These are phyloP conservation scores for Annulohypoxylon bovei DNA, from an alignment of 495 filamentous ascomycete species.

Conservation along the genomic window DNA sequence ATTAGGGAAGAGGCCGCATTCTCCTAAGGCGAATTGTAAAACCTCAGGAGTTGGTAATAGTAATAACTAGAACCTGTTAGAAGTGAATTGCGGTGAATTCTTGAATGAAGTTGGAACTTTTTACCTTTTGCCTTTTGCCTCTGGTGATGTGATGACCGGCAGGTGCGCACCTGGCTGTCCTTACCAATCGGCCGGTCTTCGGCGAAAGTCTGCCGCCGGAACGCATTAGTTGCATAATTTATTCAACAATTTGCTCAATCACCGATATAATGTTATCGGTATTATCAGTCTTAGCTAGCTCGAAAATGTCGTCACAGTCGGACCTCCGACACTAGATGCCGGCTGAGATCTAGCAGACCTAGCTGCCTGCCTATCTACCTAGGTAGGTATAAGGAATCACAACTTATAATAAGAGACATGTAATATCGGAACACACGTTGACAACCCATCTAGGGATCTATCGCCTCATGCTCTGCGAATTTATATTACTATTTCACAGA, in stretches of 20 bases:
- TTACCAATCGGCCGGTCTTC: conserved; percentile 38
- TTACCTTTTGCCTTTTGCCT: conserved; percentile 1
- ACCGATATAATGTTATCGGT: conserved; percentile 6
- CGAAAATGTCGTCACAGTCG: background rate
- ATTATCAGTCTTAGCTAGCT: background rate
- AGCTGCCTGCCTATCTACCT: too few relatives aligned
- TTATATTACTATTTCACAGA: background rate
- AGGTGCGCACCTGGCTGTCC: conserved; percentile 8
- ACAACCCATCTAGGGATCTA: background rate
- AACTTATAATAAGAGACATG: too few relatives aligned
- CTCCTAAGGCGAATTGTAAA: conserved; percentile 25
- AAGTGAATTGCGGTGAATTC: conserved; percentile 35
- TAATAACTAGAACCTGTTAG: conserved; percentile 4
- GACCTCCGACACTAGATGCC: background rate
- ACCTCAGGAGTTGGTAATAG: background rate
- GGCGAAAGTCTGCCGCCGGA: conserved; percentile 35
- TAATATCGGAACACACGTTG: background rate
- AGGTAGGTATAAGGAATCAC: too few relatives aligned
- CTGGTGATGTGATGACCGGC: conserved; percentile 37
- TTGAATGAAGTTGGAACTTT: conserved; percentile 6
- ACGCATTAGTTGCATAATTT: conserved; percentile 11
- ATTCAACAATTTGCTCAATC: conserved; percentile 31
- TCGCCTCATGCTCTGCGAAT: background rate
- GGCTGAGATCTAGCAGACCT: too few relatives aligned
- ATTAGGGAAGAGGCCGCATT: conserved; percentile 37